phyloP scores from a whole-genome alignment of 345 rosid genomes.

The Acer saccharum region DNA sequence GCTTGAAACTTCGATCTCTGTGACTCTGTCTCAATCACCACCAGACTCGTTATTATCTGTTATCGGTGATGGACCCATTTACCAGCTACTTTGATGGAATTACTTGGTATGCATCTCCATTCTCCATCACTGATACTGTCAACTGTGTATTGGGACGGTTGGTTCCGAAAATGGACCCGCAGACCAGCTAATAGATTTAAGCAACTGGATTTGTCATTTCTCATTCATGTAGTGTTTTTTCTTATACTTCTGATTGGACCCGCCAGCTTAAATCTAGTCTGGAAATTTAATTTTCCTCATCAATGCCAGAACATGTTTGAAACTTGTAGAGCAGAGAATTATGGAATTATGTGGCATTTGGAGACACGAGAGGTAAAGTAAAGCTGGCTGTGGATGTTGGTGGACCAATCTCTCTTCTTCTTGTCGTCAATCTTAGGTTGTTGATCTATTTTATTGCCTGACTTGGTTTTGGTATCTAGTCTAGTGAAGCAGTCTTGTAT shows the following conservation, averaged over 20 bases:
- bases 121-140: background rate
- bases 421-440: background rate
- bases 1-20: background rate
- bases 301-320: constrained; percentile 26
- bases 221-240: background rate
- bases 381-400: constrained; percentile 12
- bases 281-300: constrained; percentile 18
- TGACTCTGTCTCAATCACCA: constrained; percentile 18
- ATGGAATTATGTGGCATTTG: background rate
- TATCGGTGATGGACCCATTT: constrained; percentile 17
- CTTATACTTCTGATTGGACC: constrained; percentile 21
- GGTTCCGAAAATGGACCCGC: constrained; percentile 19
- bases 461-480: background rate
- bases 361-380: no score
- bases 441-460: background rate
- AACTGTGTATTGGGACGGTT: background rate
- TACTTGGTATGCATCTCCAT: background rate
- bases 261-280: constrained; percentile 16
- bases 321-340: background rate
- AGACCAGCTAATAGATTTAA: constrained; percentile 22
- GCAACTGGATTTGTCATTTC: background rate
- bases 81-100: constrained; percentile 22
- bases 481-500: no score
- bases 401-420: background rate
- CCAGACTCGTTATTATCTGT: constrained; percentile 13